Evolutionary conservation across 441 rosid species (phyloP).

Genomic region (Eruca vesicaria): DNA sequence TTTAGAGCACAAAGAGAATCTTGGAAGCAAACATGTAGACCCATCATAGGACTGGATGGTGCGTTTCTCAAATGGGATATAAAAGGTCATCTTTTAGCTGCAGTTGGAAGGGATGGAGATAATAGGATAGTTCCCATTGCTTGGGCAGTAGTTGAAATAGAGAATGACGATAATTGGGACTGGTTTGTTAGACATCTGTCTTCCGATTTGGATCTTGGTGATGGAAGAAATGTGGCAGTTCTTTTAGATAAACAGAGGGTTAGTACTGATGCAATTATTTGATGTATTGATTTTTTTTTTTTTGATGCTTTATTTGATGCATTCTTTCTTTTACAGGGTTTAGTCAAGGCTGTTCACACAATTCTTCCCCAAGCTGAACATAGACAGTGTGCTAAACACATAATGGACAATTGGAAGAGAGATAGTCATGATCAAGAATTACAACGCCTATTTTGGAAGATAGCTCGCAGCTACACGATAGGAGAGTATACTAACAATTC

Average conservation of each 20-base stretch:
- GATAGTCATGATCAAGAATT: background rate
- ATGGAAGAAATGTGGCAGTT: background rate
- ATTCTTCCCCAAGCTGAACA: background rate
- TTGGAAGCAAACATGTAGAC: background rate
- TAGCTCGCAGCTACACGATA: background rate
- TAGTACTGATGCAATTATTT: background rate
- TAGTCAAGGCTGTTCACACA: background rate
- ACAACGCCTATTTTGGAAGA: background rate
- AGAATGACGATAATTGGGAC: background rate
- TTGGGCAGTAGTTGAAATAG: background rate
- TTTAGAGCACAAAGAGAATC: background rate
- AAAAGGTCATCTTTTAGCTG: background rate
- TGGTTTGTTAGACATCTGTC: background rate
- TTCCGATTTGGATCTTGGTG: background rate
- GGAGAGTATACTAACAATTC: background rate
- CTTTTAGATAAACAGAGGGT: background rate
- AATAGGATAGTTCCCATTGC: background rate
- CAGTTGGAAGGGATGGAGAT: background rate
- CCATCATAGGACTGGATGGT: background rate
- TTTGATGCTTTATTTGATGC: background rate
- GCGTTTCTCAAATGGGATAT: background rate
- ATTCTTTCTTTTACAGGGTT: background rate
- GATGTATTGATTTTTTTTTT: background rate
- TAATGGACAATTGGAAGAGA: background rate
- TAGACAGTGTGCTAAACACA: background rate